Evolutionary conservation across 1,139 yeast species (phyloP).

Genomic region (Yamadazyma epiphylla): DNA sequence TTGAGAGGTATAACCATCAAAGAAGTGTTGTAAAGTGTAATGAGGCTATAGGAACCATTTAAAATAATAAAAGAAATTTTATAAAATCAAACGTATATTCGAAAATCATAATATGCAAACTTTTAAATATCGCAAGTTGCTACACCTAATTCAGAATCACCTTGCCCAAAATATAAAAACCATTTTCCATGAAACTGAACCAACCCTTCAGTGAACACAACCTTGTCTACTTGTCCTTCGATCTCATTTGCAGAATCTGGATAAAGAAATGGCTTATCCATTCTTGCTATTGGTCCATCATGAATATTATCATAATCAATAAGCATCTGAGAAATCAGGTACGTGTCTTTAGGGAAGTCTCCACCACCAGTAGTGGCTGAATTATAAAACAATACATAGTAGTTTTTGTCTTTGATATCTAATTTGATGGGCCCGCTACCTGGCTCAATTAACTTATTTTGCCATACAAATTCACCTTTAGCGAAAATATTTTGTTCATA

Average conservation of each 20-base stretch:
- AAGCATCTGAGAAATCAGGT: constrained; percentile 39
- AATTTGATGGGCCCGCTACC: constrained; percentile 44
- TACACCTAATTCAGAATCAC: constrained; percentile 43
- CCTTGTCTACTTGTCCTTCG: constrained; percentile 40
- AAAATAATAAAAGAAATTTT: too few species aligned
- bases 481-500: constrained; percentile 25
- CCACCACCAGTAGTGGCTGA: constrained; percentile 38
- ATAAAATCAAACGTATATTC: too few species aligned
- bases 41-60: too few species aligned
- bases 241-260: constrained; percentile 38
- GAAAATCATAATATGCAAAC: too few species aligned
- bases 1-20: too few species aligned
- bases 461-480: constrained; percentile 27
- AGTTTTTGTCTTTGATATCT: constrained; percentile 24
- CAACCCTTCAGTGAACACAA: constrained; percentile 44
- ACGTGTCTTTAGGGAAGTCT: constrained; percentile 27
- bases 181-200: constrained; percentile 43
- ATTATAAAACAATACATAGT: constrained; percentile 39
- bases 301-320: constrained; percentile 36
- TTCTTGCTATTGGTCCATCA: constrained; percentile 35
- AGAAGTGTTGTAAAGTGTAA: too few species aligned
- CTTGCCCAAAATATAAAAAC: constrained; percentile 44
- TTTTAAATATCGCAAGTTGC: constrained; percentile 31
- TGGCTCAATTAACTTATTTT: constrained; percentile 38
- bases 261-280: constrained; percentile 33